phyloP scores from a whole-genome alignment of 306 rosid genomes.

The Vicia villosa region DNA sequence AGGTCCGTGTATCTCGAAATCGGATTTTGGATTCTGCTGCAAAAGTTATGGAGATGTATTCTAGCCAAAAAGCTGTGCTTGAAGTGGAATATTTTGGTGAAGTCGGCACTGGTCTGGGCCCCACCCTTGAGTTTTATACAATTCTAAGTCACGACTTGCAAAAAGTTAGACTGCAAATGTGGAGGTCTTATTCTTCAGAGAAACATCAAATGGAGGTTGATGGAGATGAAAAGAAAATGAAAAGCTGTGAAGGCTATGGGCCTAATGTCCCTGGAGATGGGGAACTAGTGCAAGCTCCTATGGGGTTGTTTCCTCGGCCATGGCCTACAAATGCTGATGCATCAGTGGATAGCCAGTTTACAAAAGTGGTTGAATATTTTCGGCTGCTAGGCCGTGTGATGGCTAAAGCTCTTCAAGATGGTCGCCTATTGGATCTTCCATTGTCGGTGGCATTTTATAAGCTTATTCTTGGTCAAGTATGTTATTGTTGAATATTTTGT shows the following conservation, averaged over 20 bases:
- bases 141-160: slow-evolving; percentile 95
- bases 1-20: slow-evolving; percentile 95
- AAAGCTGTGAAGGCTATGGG: slow-evolving; percentile 41
- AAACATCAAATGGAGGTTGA: slow-evolving; percentile 63
- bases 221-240: slow-evolving; percentile 56
- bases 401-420: slow-evolving; percentile 99
- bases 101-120: slow-evolving; percentile 99
- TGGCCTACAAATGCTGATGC: slow-evolving; percentile 78
- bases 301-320: slow-evolving; percentile 92
- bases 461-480: slow-evolving; percentile 91
- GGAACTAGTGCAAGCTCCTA: slow-evolving; percentile 76
- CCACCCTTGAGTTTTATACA: slow-evolving; percentile 97
- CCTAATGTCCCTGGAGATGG: slow-evolving; percentile 42
- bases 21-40: slow-evolving; percentile 98
- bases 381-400: slow-evolving; percentile 85
- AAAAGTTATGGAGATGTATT: slow-evolving; percentile 99
- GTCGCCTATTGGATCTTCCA: slow-evolving; percentile 89
- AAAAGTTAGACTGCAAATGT: slow-evolving; percentile 77
- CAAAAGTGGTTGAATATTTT: slow-evolving; percentile 79
- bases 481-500: slow-evolving; percentile 31
- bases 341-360: slow-evolving; percentile 73
- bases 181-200: slow-evolving; percentile 71
- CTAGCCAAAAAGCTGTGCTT: slow-evolving; percentile 97
- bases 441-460: slow-evolving; percentile 86
- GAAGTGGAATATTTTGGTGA: slow-evolving; percentile 99